phyloP scores from a whole-genome alignment of 306 rosid genomes.

The Quercus cerris region DNA sequence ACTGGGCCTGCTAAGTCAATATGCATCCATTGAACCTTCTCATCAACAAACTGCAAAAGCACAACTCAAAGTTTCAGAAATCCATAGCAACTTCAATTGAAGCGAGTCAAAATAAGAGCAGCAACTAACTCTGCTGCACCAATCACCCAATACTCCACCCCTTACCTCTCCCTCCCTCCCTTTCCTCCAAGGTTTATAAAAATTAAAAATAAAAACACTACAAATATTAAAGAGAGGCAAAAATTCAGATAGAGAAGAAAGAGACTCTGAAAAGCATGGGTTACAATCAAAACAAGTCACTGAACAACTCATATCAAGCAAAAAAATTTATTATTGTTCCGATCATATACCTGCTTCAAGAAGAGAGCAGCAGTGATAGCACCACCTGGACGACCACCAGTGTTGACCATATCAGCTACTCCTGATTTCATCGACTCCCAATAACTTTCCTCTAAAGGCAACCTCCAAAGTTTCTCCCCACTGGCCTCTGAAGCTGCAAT shows the following conservation, averaged over 20 bases:
- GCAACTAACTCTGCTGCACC: neutral
- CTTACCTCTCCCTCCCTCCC: neutral
- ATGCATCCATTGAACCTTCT: constrained; percentile 96
- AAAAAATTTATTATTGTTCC: neutral
- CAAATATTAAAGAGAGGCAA: neutral
- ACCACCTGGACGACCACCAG: constrained; percentile 85
- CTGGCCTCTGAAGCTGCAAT: constrained; percentile 72
- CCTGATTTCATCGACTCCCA: constrained; percentile 98
- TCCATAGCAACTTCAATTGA: neutral
- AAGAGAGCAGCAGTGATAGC: constrained; percentile 92
- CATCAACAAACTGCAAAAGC: constrained; percentile 84
- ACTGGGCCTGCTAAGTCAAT: constrained; percentile 96
- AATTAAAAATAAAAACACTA: neutral
- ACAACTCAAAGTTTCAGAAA: constrained; percentile 18
- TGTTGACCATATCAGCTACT: constrained; percentile 94
- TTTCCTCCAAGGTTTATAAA: neutral
- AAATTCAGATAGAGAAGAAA: neutral
- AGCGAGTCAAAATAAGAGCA: neutral
- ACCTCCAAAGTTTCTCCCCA: constrained; percentile 94
- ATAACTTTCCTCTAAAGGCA: constrained; percentile 97
- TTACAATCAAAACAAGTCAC: neutral
- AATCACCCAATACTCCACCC: neutral
- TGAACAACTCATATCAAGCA: neutral
- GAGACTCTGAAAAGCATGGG: neutral
- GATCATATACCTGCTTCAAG: constrained; percentile 73